These are phyloP conservation scores for Dendrobium officinale DNA, from an alignment of 106 monocot genomes.

Conservation along the genomic window DNA sequence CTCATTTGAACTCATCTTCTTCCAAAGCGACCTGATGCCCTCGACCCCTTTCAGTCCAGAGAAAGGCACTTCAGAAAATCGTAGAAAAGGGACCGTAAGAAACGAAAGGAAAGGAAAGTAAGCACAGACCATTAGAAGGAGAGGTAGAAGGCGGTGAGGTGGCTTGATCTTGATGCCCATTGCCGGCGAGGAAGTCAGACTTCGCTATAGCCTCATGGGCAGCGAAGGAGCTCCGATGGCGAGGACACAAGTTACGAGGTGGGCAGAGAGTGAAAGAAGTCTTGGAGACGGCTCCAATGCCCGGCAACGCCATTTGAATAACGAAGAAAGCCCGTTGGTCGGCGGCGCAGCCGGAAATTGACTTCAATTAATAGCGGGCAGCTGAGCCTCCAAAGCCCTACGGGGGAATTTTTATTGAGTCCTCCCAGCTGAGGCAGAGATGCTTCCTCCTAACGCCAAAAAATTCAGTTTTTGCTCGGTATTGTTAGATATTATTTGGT, in stretches of 20 bases:
- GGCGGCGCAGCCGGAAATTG: conserved; percentile 1
- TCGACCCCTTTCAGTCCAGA: conserved; percentile 11
- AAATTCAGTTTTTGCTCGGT: too few relatives aligned
- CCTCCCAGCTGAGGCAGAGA: too few relatives aligned
- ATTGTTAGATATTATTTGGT: too few relatives aligned
- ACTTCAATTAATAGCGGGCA: not conserved
- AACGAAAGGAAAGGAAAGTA: not conserved
- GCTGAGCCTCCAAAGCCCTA: too few relatives aligned
- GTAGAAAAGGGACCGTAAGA: not conserved
- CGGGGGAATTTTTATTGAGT: too few relatives aligned
- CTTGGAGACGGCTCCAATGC: conserved; percentile 27
- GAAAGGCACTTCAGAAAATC: not conserved
- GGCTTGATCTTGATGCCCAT: not conserved
- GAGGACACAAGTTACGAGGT: conserved; percentile 28
- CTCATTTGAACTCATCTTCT: conserved; percentile 61
- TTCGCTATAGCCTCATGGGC: conserved; percentile 22
- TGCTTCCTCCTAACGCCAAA: too few relatives aligned
- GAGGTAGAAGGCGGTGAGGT: not conserved
- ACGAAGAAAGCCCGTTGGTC: conserved; percentile 3
- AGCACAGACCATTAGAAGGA: conserved; percentile 5
- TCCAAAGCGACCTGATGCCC: conserved; percentile 38
- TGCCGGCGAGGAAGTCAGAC: not conserved
- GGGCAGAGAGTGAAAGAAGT: conserved; percentile 20
- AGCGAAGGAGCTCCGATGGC: conserved; percentile 28
- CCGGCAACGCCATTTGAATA: conserved; percentile 19